Base-by-base conservation (phyloP, 1,284 basidiomycete genomes). In the Exobasidium cylindrosporum region DNA sequence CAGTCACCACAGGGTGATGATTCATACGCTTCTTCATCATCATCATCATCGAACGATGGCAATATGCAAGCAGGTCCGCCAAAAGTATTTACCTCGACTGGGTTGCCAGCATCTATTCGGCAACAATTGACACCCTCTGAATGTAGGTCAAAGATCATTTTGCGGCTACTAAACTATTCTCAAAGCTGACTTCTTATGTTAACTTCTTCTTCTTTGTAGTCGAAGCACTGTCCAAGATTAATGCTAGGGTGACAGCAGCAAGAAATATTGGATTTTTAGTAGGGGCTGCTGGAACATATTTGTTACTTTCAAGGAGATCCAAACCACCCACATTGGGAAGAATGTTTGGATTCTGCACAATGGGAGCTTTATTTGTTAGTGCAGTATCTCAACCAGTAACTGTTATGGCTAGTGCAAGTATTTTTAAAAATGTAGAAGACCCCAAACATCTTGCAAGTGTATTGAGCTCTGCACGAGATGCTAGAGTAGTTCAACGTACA, bases 361-460 rank as follows among this genome's bases (percentile, higher is more conserved):
- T 50, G 21, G 47, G 47, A 2, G 26, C 21, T 24, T 21, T 50
- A 21, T 14, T 28, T 4, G 21, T 21, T 4, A 13, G 21, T 50
- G 26, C 21, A 13, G 4, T 50, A 23, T 13, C 26, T 13, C n/a
- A 24, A 24, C 47, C 47, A 2, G 26, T 28, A 23, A 24, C 21
- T 24, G 3, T 50, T 13, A 24, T 50, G 47, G n/a, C 21, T 13
- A 28, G 47, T 7, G 14, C n/a, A 13, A 24, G 21, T 14, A 24
- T 21, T 13, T 24, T 50, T 14, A 21, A 50, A 50, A 50, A 50
- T 23, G 47, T 50, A 28, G 47, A 50, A 28, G 26, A 50, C 26
- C 47, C 47, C 26, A 2, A 21, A 4, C 47, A 50, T 50, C 26
- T 50, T 23, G 47, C 47, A 14, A 13, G 26, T 24, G 47, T 50